Evolutionary conservation across 768 basidiomycete species (phyloP).

Genomic region (Naganishia vishniacii): DNA sequence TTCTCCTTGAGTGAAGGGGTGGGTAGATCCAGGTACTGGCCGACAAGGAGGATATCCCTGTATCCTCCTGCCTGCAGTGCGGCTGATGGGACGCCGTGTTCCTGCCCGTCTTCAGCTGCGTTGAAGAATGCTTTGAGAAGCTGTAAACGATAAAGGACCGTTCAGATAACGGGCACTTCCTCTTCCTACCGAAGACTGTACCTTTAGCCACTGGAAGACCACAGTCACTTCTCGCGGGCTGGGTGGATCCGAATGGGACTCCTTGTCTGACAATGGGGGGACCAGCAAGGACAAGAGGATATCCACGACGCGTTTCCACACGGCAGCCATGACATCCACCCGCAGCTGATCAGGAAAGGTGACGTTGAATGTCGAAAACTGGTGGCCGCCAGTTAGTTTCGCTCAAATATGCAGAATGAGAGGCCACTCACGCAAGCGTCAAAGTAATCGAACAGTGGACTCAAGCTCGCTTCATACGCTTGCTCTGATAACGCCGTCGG

Average conservation of each 20-base stretch:
- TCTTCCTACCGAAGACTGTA: neutral
- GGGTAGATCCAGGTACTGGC: conserved; percentile 46
- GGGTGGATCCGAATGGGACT: conserved; percentile 23
- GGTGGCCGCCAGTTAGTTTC: neutral
- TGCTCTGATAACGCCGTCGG: conserved; percentile 29
- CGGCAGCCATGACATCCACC: conserved; percentile 34
- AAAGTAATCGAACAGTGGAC: conserved; percentile 43
- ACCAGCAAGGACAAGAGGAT: conserved; percentile 43
- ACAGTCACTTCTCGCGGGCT: conserved; percentile 39
- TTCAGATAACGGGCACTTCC: neutral
- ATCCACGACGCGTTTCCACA: conserved; percentile 43
- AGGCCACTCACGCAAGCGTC: conserved; percentile 40
- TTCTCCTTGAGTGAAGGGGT: conserved; percentile 40
- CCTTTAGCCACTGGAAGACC: conserved; percentile 47
- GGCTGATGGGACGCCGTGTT: conserved; percentile 43
- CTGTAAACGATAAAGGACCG: neutral
- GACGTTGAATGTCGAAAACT: conserved; percentile 46
- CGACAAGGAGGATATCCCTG: conserved; percentile 44
- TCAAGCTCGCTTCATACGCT: conserved; percentile 41
- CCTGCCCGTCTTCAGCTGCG: conserved; percentile 39
- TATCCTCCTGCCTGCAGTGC: conserved; percentile 39
- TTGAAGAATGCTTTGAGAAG: conserved; percentile 47
- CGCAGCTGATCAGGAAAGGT: conserved; percentile 36
- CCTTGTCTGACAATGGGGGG: conserved; percentile 44
- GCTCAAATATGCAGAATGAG: neutral